These are phyloP conservation scores for Malassezia brasiliensis DNA, from an alignment of 1,284 basidiomycete genomes.

Conservation along the genomic window DNA sequence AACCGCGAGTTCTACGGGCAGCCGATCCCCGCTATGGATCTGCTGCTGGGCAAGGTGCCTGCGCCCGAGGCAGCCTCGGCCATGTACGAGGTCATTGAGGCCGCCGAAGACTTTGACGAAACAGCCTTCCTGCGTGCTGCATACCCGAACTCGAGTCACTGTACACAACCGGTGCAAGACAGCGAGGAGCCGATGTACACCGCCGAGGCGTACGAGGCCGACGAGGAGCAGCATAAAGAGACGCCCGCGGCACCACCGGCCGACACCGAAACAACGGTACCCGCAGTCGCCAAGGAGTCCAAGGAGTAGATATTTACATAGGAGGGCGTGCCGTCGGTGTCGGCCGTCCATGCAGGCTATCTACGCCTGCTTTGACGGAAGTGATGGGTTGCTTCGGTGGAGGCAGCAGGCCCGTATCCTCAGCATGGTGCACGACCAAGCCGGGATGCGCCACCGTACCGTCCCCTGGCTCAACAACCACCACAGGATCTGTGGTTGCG, in stretches of 20 bases:
- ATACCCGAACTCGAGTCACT: conserved; percentile 51
- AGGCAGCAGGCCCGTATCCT: neutral
- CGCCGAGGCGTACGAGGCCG: neutral
- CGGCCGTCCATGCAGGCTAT: conserved; percentile 2
- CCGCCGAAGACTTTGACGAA: conserved; percentile 53
- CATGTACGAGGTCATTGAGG: conserved; percentile 88
- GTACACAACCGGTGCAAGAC: conserved; percentile 22
- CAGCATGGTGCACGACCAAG: neutral
- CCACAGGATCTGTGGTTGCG: neutral
- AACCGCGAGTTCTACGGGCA: conserved; percentile 81
- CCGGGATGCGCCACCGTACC: neutral
- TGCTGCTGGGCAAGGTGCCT: conserved; percentile 82
- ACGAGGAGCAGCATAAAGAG: neutral
- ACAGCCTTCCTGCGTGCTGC: conserved; percentile 65
- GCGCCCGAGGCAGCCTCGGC: conserved; percentile 88
- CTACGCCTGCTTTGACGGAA: conserved; percentile 4
- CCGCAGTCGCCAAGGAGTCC: neutral
- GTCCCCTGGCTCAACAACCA: neutral
- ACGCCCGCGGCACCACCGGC: too few relatives aligned
- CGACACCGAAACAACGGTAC: neutral
- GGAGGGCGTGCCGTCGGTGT: conserved; percentile 5
- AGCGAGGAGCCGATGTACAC: conserved; percentile 4
- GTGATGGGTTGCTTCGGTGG: neutral
- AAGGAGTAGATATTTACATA: conserved; percentile 2
- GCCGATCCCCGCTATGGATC: conserved; percentile 74